These are phyloP conservation scores for Neodidymelliopsis sp. DNA, from an alignment of 2,329 filamentous ascomycete species.

Conservation along the genomic window DNA sequence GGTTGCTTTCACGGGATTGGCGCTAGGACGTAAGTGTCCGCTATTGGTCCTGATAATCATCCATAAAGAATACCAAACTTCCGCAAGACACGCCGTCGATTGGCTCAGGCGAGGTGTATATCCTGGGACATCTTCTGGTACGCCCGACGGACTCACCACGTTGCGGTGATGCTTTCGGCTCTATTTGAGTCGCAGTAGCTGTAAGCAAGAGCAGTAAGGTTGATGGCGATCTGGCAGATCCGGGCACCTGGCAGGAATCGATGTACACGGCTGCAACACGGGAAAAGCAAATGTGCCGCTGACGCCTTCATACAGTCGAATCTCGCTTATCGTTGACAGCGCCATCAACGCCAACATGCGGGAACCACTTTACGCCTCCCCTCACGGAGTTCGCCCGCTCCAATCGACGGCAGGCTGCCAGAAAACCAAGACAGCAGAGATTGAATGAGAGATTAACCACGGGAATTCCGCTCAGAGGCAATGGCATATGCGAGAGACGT, in stretches of 20 bases:
- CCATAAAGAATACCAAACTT: slow-evolving; percentile 12
- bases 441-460: slow-evolving; percentile 9
- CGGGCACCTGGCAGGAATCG: slow-evolving; percentile 1
- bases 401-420: slow-evolving; percentile 1
- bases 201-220: not conserved
- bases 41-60: not conserved
- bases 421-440: slow-evolving; percentile 2
- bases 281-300: slow-evolving; percentile 15
- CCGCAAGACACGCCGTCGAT: not conserved
- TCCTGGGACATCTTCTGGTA: not conserved
- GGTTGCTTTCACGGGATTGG: slow-evolving; percentile 1
- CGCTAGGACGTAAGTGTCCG: slow-evolving; percentile 9
- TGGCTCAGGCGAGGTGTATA: not conserved
- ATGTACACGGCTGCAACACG: slow-evolving; percentile 10
- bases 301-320: slow-evolving; percentile 13
- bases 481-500: not conserved
- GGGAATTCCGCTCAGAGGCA: slow-evolving; percentile 11
- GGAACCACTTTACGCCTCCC: slow-evolving; percentile 14
- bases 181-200: slow-evolving; percentile 2
- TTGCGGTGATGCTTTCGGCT: not conserved
- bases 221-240: slow-evolving; percentile 15
- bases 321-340: slow-evolving; percentile 18
- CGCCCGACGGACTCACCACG: slow-evolving; percentile 7
- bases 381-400: not conserved
- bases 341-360: slow-evolving; percentile 8